A percentile compares a stretch with the other conserved stretches of the same genome.
Conservation (phyloP, 352 stramenopile species). For the Phytopythium helicoides region DNA sequence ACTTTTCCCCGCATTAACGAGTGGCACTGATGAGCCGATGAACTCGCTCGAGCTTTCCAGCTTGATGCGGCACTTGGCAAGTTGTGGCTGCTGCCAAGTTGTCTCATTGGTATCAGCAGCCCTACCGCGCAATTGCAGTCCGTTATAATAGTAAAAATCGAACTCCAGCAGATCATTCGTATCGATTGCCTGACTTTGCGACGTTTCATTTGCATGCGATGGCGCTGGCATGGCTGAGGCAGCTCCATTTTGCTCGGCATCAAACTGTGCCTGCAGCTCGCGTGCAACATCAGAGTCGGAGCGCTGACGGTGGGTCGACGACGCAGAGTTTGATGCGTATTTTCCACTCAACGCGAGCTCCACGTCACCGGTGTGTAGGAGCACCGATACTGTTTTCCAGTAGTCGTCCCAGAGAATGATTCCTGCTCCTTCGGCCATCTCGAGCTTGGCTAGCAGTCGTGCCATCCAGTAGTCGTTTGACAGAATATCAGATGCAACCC, state of each 20-base stretch:
- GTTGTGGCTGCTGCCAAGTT: constrained; percentile 22
- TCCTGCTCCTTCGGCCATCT: constrained; percentile 66
- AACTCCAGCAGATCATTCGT: constrained; percentile 14
- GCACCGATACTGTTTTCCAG: constrained; percentile 83
- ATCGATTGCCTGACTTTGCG: neutral
- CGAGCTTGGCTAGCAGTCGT: constrained; percentile 46
- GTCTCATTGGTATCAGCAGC: too few species aligned
- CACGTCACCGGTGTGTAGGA: constrained; percentile 71
- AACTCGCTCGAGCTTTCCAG: constrained; percentile 38
- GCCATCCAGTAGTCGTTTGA: constrained; percentile 65
- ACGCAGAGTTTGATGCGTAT: constrained; percentile 14
- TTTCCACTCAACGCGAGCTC: constrained; percentile 59
- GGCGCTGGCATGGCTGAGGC: neutral
- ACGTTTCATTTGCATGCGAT: neutral
- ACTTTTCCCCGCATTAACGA: constrained; percentile 33
- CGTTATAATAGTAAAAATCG: constrained; percentile 39
- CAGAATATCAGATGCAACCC: constrained; percentile 46
- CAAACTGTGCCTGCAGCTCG: constrained; percentile 76
- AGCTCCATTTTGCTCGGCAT: constrained; percentile 35
- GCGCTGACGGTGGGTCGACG: constrained; percentile 20
- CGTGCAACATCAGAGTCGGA: constrained; percentile 71
- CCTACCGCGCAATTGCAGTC: constrained; percentile 7
- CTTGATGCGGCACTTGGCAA: constrained; percentile 42
- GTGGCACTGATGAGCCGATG: constrained; percentile 67
- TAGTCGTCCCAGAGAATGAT: constrained; percentile 94